These are phyloP conservation scores for Eucalyptus tenuipes DNA, from an alignment of 345 rosid genomes.

Conservation along the genomic window DNA sequence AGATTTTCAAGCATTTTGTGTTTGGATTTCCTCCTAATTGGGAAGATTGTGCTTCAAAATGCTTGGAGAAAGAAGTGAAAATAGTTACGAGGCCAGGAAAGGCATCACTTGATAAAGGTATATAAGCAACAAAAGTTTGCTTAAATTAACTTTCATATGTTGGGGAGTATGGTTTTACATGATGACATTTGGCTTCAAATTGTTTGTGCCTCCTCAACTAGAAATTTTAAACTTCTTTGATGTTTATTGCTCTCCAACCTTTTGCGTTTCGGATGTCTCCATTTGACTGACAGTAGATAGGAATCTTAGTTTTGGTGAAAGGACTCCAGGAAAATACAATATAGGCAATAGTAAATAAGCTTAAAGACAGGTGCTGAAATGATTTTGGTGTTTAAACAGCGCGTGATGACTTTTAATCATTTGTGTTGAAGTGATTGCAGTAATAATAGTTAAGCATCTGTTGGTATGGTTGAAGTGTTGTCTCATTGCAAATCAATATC, in stretches of 20 bases:
- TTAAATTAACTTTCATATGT: background rate
- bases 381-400: background rate
- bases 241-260: background rate
- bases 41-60: constrained; percentile 34
- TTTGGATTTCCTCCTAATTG: constrained; percentile 76
- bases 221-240: background rate
- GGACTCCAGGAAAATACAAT: background rate
- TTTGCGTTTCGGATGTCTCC: background rate
- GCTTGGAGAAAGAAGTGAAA: constrained; percentile 2
- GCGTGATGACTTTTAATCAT: background rate
- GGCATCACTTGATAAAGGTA: background rate
- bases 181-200: background rate
- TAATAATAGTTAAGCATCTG: background rate
- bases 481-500: background rate
- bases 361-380: background rate
- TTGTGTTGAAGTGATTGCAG: background rate
- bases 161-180: background rate
- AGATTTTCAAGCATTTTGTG: constrained; percentile 51
- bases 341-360: background rate
- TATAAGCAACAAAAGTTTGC: background rate
- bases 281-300: background rate
- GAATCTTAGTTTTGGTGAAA: background rate
- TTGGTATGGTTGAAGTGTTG: background rate
- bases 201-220: background rate
- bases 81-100: background rate